phyloP scores from a whole-genome alignment of 2,329 filamentous ascomycete genomes.

The Arthroderma uncinatum region DNA sequence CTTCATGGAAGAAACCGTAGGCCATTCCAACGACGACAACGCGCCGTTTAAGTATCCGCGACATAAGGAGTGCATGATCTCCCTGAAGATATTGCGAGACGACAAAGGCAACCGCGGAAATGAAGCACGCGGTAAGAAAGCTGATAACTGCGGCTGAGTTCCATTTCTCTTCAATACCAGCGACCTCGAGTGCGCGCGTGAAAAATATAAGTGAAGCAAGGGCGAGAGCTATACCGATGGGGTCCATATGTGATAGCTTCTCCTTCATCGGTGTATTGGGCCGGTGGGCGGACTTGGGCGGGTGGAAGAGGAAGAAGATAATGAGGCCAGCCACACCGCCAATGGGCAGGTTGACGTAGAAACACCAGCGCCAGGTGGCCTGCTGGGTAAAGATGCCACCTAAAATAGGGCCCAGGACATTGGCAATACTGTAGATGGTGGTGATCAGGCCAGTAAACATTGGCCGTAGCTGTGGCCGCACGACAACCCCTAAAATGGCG shows the following conservation, averaged over 20 bases:
- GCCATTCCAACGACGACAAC: constrained; percentile 25
- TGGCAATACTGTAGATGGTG: constrained; percentile 14
- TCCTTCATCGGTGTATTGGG: constrained; percentile 3
- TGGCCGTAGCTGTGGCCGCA: constrained; percentile 22
- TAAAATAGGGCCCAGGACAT: constrained; percentile 36
- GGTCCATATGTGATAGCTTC: constrained; percentile 9
- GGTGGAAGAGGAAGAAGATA: constrained; percentile 24
- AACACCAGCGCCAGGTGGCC: constrained; percentile 17
- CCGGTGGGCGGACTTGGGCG: constrained; percentile 16
- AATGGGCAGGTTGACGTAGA: constrained; percentile 28
- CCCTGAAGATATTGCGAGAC: constrained; percentile 27
- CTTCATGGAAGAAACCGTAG: constrained; percentile 29
- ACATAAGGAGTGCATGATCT: constrained; percentile 32
- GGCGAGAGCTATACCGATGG: constrained; percentile 3
- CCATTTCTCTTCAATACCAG: constrained; percentile 29
- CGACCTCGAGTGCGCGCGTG: constrained; percentile 6
- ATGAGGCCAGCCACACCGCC: constrained; percentile 15
- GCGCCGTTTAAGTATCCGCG: constrained; percentile 30
- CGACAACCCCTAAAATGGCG: constrained; percentile 31
- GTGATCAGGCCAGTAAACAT: constrained; percentile 12
- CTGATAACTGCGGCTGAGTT: constrained; percentile 34
- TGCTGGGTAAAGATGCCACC: constrained; percentile 50
- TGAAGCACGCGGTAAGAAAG: constrained; percentile 34
- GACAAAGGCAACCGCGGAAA: constrained; percentile 28
- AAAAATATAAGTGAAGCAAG: constrained; percentile 5